Conservation (phyloP, 2,329 filamentous ascomycete genomes). For the Calonectria pseudoreteaudii region DNA sequence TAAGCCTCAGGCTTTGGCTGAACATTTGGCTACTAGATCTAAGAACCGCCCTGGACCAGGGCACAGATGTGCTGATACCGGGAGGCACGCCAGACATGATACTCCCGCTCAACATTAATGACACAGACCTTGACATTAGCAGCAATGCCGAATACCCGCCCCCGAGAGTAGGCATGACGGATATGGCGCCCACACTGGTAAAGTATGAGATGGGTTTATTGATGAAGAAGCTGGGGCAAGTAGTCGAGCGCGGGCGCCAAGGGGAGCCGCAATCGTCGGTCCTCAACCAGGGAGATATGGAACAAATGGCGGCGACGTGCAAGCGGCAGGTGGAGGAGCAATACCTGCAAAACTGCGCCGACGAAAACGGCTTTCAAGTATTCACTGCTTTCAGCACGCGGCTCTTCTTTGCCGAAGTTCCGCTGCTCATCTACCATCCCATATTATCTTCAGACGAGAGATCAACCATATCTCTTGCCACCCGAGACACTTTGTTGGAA, state of each 20-base stretch:
- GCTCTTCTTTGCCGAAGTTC: conserved; percentile 18
- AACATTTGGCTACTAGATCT: conserved; percentile 23
- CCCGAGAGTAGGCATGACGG: conserved; percentile 24
- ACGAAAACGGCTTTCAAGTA: conserved; percentile 14
- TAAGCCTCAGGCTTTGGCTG: conserved; percentile 23
- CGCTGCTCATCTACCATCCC: conserved; percentile 19
- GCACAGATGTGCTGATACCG: conserved; percentile 13
- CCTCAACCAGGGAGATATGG: conserved; percentile 2
- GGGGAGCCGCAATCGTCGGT: neutral
- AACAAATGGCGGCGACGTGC: neutral
- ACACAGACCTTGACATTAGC: conserved; percentile 15
- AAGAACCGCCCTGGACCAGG: conserved; percentile 18
- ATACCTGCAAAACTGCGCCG: conserved; percentile 11
- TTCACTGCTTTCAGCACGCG: conserved; percentile 16
- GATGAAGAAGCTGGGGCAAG: neutral
- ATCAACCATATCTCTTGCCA: neutral
- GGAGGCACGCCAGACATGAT: neutral
- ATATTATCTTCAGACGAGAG: conserved; percentile 8
- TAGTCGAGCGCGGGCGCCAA: neutral
- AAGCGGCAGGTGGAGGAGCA: conserved; percentile 11
- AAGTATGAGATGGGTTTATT: conserved; percentile 22
- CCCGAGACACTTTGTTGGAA: neutral
- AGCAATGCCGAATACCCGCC: neutral
- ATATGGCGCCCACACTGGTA: conserved; percentile 20
- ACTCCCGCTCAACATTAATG: conserved; percentile 24